Evolutionary conservation across 345 rosid genomes (phyloP).

Genomic region (Citrus mangshanensis): DNA sequence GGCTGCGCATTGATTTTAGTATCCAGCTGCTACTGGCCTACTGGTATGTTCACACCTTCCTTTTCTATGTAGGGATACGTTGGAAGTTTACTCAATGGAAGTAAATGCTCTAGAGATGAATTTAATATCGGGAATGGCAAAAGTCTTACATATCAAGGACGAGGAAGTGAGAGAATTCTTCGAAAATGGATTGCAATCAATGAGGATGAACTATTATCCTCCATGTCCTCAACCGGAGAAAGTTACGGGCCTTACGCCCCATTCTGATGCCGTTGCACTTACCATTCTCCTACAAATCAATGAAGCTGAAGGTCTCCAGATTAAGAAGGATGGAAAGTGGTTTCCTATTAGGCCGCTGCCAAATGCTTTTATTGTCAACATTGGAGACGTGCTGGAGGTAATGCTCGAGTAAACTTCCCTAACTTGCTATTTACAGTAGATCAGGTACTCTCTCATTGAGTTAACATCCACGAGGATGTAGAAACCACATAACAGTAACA

Average conservation of each 20-base stretch:
- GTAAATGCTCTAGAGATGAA: conserved; percentile 9
- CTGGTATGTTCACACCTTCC: no score
- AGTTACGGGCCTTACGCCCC: conserved; percentile 32
- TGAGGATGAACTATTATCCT: conserved; percentile 38
- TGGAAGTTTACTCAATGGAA: conserved; percentile 1
- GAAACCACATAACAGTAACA: neutral
- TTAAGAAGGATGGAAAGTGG: conserved; percentile 26
- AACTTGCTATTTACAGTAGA: neutral
- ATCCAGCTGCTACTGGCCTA: no score
- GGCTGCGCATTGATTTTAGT: no score
- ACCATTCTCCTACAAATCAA: no score
- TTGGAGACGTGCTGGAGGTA: no score
- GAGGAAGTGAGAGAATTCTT: conserved; percentile 23
- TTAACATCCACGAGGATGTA: neutral
- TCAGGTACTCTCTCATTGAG: neutral
- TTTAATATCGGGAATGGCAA: conserved; percentile 11
- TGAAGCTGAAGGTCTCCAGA: conserved; percentile 7
- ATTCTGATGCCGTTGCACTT: no score
- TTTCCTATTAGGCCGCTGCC: conserved; percentile 32
- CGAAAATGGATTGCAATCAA: neutral
- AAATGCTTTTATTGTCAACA: conserved; percentile 16
- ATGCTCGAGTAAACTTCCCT: neutral
- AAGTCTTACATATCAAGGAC: conserved; percentile 11
- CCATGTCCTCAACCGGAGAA: conserved; percentile 32
- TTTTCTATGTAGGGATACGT: neutral